These are phyloP conservation scores for Passalora sequoiae DNA, from an alignment of 2,329 filamentous ascomycete genomes.

Conservation along the genomic window DNA sequence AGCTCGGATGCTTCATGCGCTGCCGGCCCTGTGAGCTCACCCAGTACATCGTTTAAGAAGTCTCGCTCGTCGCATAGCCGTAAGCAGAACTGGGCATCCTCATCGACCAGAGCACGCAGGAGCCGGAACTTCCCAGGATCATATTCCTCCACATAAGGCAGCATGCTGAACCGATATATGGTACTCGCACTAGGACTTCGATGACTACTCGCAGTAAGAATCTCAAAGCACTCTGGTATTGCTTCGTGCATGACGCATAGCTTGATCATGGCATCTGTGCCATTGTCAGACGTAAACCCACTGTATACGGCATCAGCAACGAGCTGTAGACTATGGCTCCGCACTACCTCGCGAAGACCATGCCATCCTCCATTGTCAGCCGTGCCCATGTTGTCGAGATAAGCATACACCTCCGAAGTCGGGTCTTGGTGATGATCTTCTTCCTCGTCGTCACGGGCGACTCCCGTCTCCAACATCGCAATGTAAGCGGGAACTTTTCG, in stretches of 20 bases:
- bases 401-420: constrained; percentile 37
- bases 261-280: too few species aligned
- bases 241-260: too few species aligned
- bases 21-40: constrained; percentile 1
- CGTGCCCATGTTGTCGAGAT: constrained; percentile 38
- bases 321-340: constrained; percentile 38
- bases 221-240: too few species aligned
- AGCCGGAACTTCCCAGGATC: constrained; percentile 2
- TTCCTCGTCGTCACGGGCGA: constrained; percentile 33
- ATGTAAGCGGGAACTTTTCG: constrained; percentile 40
- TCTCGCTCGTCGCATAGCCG: not conserved
- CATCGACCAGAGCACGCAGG: not conserved
- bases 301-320: constrained; percentile 36
- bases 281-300: constrained; percentile 24
- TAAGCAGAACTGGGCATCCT: not conserved
- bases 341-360: constrained; percentile 37
- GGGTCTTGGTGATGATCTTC: constrained; percentile 34
- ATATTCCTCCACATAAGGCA: too few species aligned
- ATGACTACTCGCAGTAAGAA: too few species aligned
- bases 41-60: constrained; percentile 7
- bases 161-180: too few species aligned
- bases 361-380: constrained; percentile 35
- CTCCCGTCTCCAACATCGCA: constrained; percentile 9
- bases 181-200: too few species aligned
- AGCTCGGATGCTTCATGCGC: constrained; percentile 1